Evolutionary conservation across 2,329 filamentous ascomycete genomes (phyloP).

Genomic region (Dothidotthia symphoricarpi): DNA sequence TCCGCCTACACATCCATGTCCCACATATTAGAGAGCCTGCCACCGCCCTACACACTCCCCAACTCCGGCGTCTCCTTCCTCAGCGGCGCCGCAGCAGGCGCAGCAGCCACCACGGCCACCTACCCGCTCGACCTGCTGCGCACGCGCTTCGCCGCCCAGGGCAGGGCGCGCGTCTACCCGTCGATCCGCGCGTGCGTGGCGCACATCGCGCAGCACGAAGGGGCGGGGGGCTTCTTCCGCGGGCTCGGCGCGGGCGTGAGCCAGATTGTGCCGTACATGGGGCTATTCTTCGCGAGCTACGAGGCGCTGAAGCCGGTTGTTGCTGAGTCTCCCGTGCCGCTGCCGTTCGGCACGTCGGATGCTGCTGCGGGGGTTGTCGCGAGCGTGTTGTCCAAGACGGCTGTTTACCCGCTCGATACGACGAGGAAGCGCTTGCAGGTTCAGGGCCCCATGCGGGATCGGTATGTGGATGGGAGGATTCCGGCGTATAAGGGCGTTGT

Average conservation of each 20-base stretch:
- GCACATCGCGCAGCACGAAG: constrained; percentile 75
- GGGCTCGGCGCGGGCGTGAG: constrained; percentile 77
- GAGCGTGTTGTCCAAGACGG: constrained; percentile 80
- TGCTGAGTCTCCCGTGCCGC: constrained; percentile 52
- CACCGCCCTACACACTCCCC: constrained; percentile 53
- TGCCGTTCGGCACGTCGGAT: constrained; percentile 74
- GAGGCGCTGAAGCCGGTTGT: constrained; percentile 62
- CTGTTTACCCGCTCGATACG: constrained; percentile 88
- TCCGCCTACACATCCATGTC: constrained; percentile 77
- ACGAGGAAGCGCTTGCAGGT: constrained; percentile 93
- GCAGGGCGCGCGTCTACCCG: constrained; percentile 72
- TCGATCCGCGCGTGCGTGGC: constrained; percentile 67
- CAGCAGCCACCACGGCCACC: constrained; percentile 74
- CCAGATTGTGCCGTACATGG: constrained; percentile 96
- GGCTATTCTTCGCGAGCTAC: constrained; percentile 89
- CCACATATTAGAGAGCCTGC: constrained; percentile 58
- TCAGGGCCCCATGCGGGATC: constrained; percentile 77
- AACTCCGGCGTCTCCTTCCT: constrained; percentile 75
- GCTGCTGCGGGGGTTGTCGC: constrained; percentile 78
- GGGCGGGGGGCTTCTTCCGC: constrained; percentile 77
- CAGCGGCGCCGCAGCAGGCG: constrained; percentile 78
- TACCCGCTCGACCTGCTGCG: constrained; percentile 92
- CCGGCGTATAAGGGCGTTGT: constrained; percentile 72
- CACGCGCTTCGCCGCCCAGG: constrained; percentile 95
- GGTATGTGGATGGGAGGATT: constrained; percentile 84